Conservation (phyloP, 352 stramenopile species). For the Vaucheria bursata region DNA sequence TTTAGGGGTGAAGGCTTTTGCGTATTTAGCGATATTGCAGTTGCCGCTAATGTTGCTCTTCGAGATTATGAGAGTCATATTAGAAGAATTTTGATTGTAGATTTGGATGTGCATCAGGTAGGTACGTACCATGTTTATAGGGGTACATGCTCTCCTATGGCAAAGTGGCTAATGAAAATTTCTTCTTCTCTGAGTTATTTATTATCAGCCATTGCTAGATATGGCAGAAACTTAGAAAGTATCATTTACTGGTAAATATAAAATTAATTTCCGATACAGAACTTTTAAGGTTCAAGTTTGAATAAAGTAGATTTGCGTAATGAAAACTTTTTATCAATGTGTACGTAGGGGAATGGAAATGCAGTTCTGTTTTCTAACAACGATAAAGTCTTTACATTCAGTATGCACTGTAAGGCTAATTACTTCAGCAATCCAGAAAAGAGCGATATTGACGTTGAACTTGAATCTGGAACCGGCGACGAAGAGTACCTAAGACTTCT, state of each 20-base stretch:
- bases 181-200: too few relatives aligned
- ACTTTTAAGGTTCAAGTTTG: too few relatives aligned
- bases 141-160: too few relatives aligned
- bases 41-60: constrained; percentile 63
- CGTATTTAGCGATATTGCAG: constrained; percentile 68
- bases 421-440: constrained; percentile 58
- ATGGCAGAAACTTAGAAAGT: too few relatives aligned
- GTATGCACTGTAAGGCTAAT: constrained; percentile 64
- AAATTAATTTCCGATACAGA: too few relatives aligned
- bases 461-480: constrained; percentile 57
- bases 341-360: constrained; percentile 67
- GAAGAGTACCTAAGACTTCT: constrained; percentile 60
- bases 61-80: constrained; percentile 54
- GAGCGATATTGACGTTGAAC: constrained; percentile 65
- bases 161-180: too few relatives aligned
- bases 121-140: too few relatives aligned
- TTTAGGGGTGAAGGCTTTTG: constrained; percentile 63
- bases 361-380: constrained; percentile 59
- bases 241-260: too few relatives aligned
- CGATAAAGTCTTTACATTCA: constrained; percentile 60
- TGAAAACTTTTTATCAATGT: too few relatives aligned
- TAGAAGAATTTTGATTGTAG: constrained; percentile 61
- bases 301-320: too few relatives aligned
- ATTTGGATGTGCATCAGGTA: constrained; percentile 66
- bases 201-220: too few relatives aligned